These are phyloP conservation scores for Lycium ferocissimum DNA, from an alignment of 257 asterid species.

Conservation along the genomic window DNA sequence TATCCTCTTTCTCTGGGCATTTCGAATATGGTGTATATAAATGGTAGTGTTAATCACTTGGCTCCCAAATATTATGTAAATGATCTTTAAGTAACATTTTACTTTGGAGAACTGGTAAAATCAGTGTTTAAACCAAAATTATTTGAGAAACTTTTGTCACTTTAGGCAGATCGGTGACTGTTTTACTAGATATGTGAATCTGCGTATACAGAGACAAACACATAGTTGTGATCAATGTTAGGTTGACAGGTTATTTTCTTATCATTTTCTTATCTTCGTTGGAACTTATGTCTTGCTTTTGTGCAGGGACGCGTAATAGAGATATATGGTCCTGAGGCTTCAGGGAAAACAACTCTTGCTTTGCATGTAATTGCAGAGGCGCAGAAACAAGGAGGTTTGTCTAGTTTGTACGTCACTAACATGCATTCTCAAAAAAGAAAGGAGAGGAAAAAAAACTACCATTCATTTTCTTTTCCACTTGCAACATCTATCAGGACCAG, in stretches of 20 bases:
- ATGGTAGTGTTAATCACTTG: neutral
- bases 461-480: slow-evolving; percentile 23
- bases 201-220: neutral
- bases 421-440: neutral
- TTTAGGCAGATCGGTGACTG: slow-evolving; percentile 4
- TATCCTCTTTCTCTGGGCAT: neutral
- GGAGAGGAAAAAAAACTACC: neutral
- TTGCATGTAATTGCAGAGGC: slow-evolving; percentile 96
- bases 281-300: slow-evolving; percentile 10
- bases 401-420: neutral
- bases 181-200: neutral
- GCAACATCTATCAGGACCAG: neutral
- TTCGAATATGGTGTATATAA: neutral
- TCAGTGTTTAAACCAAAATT: neutral
- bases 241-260: neutral
- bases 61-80: neutral
- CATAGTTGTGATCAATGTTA: slow-evolving; percentile 9
- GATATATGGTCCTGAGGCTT: slow-evolving; percentile 98
- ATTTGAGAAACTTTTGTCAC: neutral
- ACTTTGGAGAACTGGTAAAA: neutral
- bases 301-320: slow-evolving; percentile 92
- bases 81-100: neutral
- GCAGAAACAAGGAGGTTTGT: slow-evolving; percentile 89
- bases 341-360: slow-evolving; percentile 97
- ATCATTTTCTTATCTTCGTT: neutral